Evolutionary conservation across 2,329 filamentous ascomycete genomes (phyloP).

Genomic region (Xylariaceae sp.): DNA sequence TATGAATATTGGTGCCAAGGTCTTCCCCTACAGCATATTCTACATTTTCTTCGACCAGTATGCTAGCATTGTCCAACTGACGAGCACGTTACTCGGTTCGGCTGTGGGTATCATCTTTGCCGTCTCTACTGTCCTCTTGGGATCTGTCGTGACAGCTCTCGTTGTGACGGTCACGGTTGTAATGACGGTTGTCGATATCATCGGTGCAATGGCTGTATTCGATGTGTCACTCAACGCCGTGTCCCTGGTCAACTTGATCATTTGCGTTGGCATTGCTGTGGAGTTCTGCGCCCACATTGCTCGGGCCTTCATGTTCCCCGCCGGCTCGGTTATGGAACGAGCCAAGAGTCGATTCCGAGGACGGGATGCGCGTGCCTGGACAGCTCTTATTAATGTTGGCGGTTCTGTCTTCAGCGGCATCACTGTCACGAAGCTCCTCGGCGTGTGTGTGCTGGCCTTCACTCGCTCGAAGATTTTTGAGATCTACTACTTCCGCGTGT

Average conservation of each 20-base stretch:
- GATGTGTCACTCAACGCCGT: constrained; percentile 91
- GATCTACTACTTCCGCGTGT: constrained; percentile 97
- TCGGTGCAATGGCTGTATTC: constrained; percentile 87
- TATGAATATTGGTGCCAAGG: constrained; percentile 64
- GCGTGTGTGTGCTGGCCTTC: constrained; percentile 87
- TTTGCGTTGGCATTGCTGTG: constrained; percentile 92
- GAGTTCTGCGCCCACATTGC: constrained; percentile 98
- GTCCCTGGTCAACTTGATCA: constrained; percentile 91
- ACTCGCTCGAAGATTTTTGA: constrained; percentile 98
- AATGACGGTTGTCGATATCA: constrained; percentile 92
- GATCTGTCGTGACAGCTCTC: constrained; percentile 73
- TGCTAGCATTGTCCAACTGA: constrained; percentile 73
- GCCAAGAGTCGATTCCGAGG: constrained; percentile 74
- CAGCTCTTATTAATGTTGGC: constrained; percentile 89
- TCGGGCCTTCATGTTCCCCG: constrained; percentile 91
- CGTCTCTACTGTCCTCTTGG: constrained; percentile 74
- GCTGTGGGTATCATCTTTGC: constrained; percentile 81
- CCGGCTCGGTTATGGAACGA: constrained; percentile 72
- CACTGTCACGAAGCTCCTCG: constrained; percentile 89
- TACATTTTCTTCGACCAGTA: constrained; percentile 99
- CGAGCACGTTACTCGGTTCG: constrained; percentile 71
- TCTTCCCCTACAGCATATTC: constrained; percentile 96
- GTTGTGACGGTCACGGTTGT: constrained; percentile 81
- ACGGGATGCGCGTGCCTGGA: constrained; percentile 82
- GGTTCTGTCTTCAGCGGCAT: constrained; percentile 94